Conservation (phyloP, 208 protist species). For the Lotmaria passim region DNA sequence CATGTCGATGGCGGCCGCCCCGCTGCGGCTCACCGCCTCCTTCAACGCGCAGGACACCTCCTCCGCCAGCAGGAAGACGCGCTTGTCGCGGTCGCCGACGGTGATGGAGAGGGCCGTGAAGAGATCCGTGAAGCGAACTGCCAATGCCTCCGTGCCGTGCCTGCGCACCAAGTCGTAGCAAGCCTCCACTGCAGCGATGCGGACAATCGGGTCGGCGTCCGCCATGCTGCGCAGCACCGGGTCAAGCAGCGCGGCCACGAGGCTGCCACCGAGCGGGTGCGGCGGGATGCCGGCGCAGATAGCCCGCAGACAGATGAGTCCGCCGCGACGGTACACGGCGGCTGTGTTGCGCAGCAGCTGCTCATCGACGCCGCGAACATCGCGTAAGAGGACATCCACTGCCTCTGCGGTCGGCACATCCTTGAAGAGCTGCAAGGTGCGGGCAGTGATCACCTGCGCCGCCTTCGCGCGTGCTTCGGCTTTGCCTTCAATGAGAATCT, state of each 20-base stretch:
- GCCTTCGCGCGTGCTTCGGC: constrained; percentile 50
- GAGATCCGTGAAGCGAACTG: constrained; percentile 52
- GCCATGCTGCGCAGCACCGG: constrained; percentile 49
- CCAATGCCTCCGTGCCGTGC: constrained; percentile 44
- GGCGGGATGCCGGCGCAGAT: constrained; percentile 49
- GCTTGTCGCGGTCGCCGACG: constrained; percentile 65
- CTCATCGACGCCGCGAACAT: constrained; percentile 42
- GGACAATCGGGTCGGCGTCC: constrained; percentile 67
- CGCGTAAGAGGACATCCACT: constrained; percentile 31
- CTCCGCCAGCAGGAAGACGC: constrained; percentile 52
- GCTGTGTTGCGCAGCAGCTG: constrained; percentile 46
- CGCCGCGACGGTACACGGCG: constrained; percentile 63
- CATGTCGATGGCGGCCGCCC: constrained; percentile 37
- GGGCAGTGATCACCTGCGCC: constrained; percentile 39
- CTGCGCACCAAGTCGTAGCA: constrained; percentile 58
- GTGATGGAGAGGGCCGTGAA: constrained; percentile 58
- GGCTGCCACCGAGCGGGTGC: constrained; percentile 14
- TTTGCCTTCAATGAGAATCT: constrained; percentile 63
- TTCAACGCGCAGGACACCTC: constrained; percentile 68
- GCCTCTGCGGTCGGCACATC: constrained; percentile 53
- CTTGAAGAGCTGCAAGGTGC: constrained; percentile 52
- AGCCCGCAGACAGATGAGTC: constrained; percentile 50
- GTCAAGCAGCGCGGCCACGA: constrained; percentile 39
- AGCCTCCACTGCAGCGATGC: constrained; percentile 72
- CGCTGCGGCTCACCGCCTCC: constrained; percentile 52